Percentiles rank a stretch among this genome's conserved stretches.
Conservation (phyloP, 345 rosid genomes). For the Kernera saxatilis region DNA sequence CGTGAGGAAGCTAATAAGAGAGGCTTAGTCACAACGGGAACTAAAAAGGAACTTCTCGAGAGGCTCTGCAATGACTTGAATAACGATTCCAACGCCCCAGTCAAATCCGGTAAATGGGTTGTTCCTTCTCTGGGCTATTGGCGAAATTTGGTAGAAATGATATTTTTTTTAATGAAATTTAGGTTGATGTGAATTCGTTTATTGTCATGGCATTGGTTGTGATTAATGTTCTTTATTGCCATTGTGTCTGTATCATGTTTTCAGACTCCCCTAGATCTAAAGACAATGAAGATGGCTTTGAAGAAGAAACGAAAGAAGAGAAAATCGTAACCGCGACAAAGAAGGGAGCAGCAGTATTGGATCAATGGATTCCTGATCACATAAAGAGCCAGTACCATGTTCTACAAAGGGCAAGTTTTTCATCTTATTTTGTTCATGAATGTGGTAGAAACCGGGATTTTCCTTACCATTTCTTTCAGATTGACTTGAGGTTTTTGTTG, state of each 20-base stretch:
- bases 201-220: not conserved
- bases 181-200: not conserved
- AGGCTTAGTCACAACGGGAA: constrained; percentile 53
- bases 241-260: constrained; percentile 1
- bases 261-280: no score
- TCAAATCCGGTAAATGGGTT: not conserved
- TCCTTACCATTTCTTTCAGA: not conserved
- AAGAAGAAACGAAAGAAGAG: constrained; percentile 34
- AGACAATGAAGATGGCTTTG: no score
- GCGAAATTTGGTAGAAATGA: not conserved
- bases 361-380: constrained; percentile 71
- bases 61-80: constrained; percentile 46
- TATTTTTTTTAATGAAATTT: not conserved
- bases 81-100: not conserved
- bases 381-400: constrained; percentile 74
- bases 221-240: not conserved
- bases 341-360: constrained; percentile 82
- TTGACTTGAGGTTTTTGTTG: constrained; percentile 5
- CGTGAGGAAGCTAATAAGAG: constrained; percentile 60
- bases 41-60: constrained; percentile 58
- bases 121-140: not conserved
- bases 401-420: constrained; percentile 45
- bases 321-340: constrained; percentile 60
- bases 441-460: not conserved
- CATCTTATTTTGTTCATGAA: not conserved